Base-by-base conservation (phyloP, 306 rosid species). In the Morella rubra region DNA sequence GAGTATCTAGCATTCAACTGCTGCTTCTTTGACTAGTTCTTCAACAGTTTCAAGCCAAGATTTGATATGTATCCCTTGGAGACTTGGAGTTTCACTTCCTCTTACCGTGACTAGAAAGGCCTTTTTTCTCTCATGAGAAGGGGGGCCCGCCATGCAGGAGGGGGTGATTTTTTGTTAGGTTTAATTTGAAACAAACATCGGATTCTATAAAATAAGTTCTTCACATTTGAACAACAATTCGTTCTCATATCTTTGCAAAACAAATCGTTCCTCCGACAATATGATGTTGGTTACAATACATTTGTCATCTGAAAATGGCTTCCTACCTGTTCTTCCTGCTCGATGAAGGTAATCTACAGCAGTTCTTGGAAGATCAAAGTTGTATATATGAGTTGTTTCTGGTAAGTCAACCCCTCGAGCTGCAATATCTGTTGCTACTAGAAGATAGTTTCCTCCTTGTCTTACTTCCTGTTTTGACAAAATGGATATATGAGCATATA, bases 341-440 rank as follows among this genome's bases (percentile, higher is more conserved):
- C 97, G 96, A 77, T 95, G 98, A 85, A 95, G 96, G 82, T 92
- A 92, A 86, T 90, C 97, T 18, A 84, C 40, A 44, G 89, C 93
- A 75, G 87, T 89, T 84, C 85, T 91, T 42, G 98, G 98, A 19
- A 88, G 86, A 82, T 95, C 92, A 74, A 85, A 88, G 85, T 95
- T 95, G 93, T 90, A 95, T 68, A 90, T 92, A 83, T 90, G 96
- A 71, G 97, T 90, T 79, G 92, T 92, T 81, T 95, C 94, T 16
- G 92, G 97, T 76, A 95, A 79, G 79, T 95, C 98, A 78, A 95
- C 88, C 77, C 98, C 96, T 84, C 98, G 86, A 45, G 97, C 97
- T 22, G 94, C 95, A 77, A 92, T 85, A 81, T 90, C 96, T 20
- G 96, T 92, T 69, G 98, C 93, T 64, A 92, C 93, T 64, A 95